A percentile compares a stretch with the other conserved stretches of the same genome.
Evolutionary conservation across 2,329 filamentous ascomycete genomes (phyloP).

Genomic region (Alternaria hordeiaustralica): DNA sequence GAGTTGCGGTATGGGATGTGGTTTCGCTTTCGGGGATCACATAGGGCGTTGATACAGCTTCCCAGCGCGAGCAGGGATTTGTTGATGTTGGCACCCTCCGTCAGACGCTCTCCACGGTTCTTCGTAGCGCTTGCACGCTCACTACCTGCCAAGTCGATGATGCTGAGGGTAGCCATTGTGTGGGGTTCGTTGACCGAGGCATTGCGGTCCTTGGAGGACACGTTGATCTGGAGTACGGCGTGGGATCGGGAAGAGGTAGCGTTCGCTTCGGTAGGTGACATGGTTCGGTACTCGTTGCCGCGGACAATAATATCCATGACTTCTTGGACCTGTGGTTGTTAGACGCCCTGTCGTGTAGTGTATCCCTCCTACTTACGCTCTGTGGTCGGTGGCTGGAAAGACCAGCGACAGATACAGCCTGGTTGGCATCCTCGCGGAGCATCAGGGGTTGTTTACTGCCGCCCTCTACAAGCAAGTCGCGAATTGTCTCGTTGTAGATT

Average conservation of each 20-base stretch:
- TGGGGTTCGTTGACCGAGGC: slow-evolving; percentile 92
- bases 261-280: slow-evolving; percentile 96
- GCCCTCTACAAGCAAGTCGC: slow-evolving; percentile 86
- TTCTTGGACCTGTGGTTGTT: slow-evolving; percentile 65
- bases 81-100: slow-evolving; percentile 99
- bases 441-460: slow-evolving; percentile 84
- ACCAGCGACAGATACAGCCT: slow-evolving; percentile 88
- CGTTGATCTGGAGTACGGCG: slow-evolving; percentile 95
- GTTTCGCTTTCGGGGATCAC: slow-evolving; percentile 87
- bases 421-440: slow-evolving; percentile 92
- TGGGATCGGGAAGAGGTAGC: slow-evolving; percentile 97
- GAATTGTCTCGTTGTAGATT: slow-evolving; percentile 99
- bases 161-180: slow-evolving; percentile 97
- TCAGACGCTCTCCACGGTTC: slow-evolving; percentile 87
- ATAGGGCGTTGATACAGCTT: slow-evolving; percentile 97
- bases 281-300: slow-evolving; percentile 92
- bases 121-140: slow-evolving; percentile 96
- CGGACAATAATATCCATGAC: slow-evolving; percentile 99
- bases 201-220: slow-evolving; percentile 92
- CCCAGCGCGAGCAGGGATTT: slow-evolving; percentile 93
- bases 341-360: slow-evolving; percentile 15
- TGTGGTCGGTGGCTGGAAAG: slow-evolving; percentile 89
- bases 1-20: slow-evolving; percentile 98
- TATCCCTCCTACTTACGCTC: slow-evolving; percentile 64
- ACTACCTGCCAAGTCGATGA: slow-evolving; percentile 95